Conservation (phyloP, 805 yeast genomes). For the Starmerella vaccinii region DNA sequence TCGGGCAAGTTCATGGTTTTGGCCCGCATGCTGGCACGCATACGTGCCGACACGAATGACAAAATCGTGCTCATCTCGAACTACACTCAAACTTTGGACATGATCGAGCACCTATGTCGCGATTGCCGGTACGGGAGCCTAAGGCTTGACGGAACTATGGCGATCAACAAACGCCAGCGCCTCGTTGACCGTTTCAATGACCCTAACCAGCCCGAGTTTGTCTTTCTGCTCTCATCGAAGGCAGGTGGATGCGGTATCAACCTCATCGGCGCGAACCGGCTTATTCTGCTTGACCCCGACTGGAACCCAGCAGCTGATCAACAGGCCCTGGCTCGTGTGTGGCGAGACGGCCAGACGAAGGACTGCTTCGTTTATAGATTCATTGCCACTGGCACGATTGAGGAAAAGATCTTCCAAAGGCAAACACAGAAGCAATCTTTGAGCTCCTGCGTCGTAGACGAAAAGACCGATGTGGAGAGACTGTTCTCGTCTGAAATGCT, state of each 20-base stretch:
- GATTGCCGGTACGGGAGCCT: constrained; percentile 60
- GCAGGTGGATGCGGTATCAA: constrained; percentile 99
- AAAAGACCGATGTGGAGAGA: constrained; percentile 88
- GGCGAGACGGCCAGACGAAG: constrained; percentile 98
- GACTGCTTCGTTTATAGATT: constrained; percentile 92
- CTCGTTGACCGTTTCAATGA: constrained; percentile 85
- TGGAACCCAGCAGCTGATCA: constrained; percentile 99
- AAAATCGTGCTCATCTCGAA: constrained; percentile 91
- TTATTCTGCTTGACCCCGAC: constrained; percentile 79
- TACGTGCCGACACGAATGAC: constrained; percentile 74
- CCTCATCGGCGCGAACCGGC: constrained; percentile 88
- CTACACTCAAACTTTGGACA: constrained; percentile 86
- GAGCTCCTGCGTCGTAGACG: constrained; percentile 94
- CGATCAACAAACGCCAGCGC: constrained; percentile 82
- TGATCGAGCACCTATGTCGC: constrained; percentile 81
- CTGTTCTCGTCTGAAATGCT: constrained; percentile 75
- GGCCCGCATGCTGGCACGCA: constrained; percentile 71
- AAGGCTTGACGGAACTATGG: constrained; percentile 87
- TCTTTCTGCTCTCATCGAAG: constrained; percentile 80
- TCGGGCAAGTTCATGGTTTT: constrained; percentile 82
- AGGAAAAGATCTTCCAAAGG: constrained; percentile 90
- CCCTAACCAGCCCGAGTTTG: constrained; percentile 78
- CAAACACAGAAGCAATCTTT: constrained; percentile 89
- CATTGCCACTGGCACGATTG: constrained; percentile 89
- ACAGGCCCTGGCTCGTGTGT: constrained; percentile 93